phyloP scores from a whole-genome alignment of 2,329 filamentous ascomycete genomes.

The Bipolaris zeicola region DNA sequence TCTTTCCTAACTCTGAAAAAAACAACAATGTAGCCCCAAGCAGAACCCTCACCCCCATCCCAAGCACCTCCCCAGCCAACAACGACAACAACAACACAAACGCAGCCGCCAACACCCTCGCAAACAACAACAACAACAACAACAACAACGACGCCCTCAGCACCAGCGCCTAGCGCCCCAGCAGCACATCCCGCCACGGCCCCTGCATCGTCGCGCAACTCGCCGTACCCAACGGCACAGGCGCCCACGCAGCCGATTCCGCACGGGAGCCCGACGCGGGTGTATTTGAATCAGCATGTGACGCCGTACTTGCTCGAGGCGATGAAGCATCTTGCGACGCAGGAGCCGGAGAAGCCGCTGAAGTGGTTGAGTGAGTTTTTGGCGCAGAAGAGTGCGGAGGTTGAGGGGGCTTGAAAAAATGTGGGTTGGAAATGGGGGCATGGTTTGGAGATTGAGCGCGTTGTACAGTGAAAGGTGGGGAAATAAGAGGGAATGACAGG shows the following conservation, averaged over 20 bases:
- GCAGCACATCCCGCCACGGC: constrained; percentile 14
- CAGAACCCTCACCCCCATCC: not conserved
- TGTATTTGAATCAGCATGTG: constrained; percentile 57
- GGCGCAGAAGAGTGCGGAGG: constrained; percentile 54
- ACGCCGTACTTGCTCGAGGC: constrained; percentile 58
- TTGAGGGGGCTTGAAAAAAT: constrained; percentile 52
- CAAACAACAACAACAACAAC: not conserved
- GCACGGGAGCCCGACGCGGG: constrained; percentile 55
- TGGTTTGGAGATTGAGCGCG: too few relatives aligned
- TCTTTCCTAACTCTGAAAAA: not conserved
- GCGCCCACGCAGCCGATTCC: constrained; percentile 48
- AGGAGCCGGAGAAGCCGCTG: constrained; percentile 59
- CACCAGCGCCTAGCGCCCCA: constrained; percentile 4
- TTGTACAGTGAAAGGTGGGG: too few relatives aligned
- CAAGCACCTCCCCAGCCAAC: not conserved
- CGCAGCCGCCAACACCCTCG: constrained; percentile 16
- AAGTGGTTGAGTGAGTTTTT: constrained; percentile 57
- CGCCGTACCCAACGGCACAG: constrained; percentile 41
- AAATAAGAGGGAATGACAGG: too few relatives aligned
- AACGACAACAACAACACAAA: constrained; percentile 11
- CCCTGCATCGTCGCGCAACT: constrained; percentile 41
- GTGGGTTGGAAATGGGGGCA: too few relatives aligned
- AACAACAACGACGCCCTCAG: not conserved
- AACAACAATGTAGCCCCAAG: not conserved
- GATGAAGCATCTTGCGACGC: constrained; percentile 58